Conservation (phyloP, 306 rosid species). For the Clitoria ternatea region DNA sequence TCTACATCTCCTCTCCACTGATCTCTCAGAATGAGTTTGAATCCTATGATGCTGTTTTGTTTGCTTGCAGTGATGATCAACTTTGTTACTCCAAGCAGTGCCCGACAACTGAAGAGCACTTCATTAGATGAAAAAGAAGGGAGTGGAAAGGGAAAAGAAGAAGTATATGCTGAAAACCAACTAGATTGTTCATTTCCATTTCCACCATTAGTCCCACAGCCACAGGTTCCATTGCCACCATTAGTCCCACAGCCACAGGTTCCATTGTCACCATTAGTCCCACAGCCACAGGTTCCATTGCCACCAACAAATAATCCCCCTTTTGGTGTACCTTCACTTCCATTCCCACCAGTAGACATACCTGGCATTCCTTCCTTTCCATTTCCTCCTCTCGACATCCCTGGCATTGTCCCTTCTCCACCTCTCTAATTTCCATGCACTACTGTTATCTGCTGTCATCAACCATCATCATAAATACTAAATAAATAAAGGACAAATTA, state of each 20-base stretch:
- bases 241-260: not conserved
- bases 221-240: not conserved
- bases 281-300: no score
- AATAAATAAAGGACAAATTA: no score
- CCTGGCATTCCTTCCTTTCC: not conserved
- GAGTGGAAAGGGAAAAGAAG: not conserved
- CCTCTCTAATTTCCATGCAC: not conserved
- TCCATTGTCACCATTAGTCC: not conserved
- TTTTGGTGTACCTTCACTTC: not conserved
- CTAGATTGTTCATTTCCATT: no score
- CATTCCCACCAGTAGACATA: not conserved
- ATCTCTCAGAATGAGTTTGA: not conserved
- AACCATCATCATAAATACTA: no score
- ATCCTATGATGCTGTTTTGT: slow-evolving; percentile 10
- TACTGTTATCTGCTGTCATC: no score
- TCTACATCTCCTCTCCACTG: not conserved
- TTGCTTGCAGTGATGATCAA: slow-evolving; percentile 7
- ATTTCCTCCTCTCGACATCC: not conserved
- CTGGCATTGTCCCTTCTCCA: not conserved
- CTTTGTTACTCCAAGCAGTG: not conserved
- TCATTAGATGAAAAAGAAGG: not conserved
- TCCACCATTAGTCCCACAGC: not conserved
- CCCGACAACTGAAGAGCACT: slow-evolving; percentile 12
- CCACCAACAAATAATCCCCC: no score
- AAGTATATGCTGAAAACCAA: not conserved